Evolutionary conservation across 2,329 filamentous ascomycete genomes (phyloP), one percentile per base, ranked within the genome.

Genomic region (Penicillium crustosum): DNA sequence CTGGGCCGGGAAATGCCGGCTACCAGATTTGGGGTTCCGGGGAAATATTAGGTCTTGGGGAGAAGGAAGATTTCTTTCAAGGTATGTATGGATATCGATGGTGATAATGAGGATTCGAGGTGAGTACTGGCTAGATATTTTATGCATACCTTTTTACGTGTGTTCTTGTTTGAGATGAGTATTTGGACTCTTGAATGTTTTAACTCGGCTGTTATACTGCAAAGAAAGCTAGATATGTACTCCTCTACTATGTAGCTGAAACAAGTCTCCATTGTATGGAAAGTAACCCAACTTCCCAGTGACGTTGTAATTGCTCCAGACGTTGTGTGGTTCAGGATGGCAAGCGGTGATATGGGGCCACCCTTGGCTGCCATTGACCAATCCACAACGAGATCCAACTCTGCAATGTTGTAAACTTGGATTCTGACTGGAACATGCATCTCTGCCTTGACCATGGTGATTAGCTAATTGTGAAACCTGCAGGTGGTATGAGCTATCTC

Each of bases 401-500:
- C 9, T 31, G 15, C 1, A 21, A 9, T 9, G 9, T 25, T 43
- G 21, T 23, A 15, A 17, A 25, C 15, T 13, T 25, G 21, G 21
- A 17, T 13, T 6, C 23, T 25, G 33, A 15, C 19, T 49, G 21
- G 4, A 27, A 27, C 8, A 23, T n/a, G 23, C 21, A 10, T 23
- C 27, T 41, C 27, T 41, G 44, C 21, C 17, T 38, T 25, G 33
- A 15, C 33, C 25, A 39, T 6, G 25, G 19, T 29, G 19, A 36
- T 38, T 27, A 23, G 29, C 42, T 43, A 15, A 53, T 27, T 53
- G 38, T 39, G 13, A 47, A 57, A 45, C 54, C 15, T n/a, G 39
- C 42, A 51, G 43, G 25, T 44, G 21, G n/a, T 38, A 25, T 39
- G 54, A 53, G 15, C 13, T 51, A 38, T 52, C 48, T 39, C 31